Base-by-base conservation (phyloP, 805 yeast genomes). In the Ogataea glucozyma region DNA sequence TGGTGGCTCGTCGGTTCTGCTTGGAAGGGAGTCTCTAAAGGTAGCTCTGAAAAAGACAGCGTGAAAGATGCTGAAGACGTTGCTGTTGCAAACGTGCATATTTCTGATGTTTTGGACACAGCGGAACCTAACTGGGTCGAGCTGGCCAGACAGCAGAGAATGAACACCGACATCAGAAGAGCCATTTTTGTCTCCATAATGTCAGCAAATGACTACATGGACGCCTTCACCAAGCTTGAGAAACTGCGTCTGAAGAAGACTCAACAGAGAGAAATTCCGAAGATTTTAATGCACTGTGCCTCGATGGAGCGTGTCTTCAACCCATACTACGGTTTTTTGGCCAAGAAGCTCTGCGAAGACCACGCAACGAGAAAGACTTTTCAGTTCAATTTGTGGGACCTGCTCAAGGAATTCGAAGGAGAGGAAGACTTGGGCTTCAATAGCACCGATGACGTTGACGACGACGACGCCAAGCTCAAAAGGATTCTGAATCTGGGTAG, bases 1-100 rank as follows among this genome's bases (percentile, higher is more conserved):
- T 93, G 99, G 99, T 93, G 99, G 99, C 71, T 93, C 23, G 91
- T 93, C 22, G 99, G 99, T 38, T 87, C 98, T 1, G 96, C 99
- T 0, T 93, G 97, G 97, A 87, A 81, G 57, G 97, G 96, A 3
- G 51, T 43, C 13, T 14, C 35, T 6, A 41, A 47, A 14, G 51
- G 48, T 23, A 61, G 53, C 33, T 26, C 26, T 5, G 57, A 59
- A 2, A 71, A 70, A 31, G 68, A 67, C 3, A 74, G 75, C 38
- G 58, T 69, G 3, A 65, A 63, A 4, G 72, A 75, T 14, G 29
- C 13, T 12, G 3, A 4, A 5, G 29, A 33, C 6, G 21, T 14
- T 18, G n/a, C 8, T 6, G 29, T 20, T 13, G n/a, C 20, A 4
- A 34, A 22, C 22, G 29, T 17, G 10, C 29, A 23, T 2, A 72